These are phyloP conservation scores for Chenopodium suecicum DNA, from an alignment of 148 eudicot genomes.

Conservation along the genomic window DNA sequence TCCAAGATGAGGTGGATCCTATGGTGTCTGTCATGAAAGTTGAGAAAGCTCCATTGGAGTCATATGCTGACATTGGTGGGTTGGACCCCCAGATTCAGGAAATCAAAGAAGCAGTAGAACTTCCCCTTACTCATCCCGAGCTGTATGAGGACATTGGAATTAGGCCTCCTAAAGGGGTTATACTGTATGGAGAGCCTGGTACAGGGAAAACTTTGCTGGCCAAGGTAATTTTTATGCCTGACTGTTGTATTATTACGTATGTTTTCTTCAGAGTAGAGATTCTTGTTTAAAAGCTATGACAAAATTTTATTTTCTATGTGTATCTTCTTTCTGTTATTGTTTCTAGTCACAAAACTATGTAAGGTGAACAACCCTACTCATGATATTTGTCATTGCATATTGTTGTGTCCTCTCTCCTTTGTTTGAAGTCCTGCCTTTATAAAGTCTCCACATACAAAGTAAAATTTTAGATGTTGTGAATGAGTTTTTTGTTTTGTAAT, in stretches of 20 bases:
- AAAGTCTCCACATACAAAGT: too few species aligned
- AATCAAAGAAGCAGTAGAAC: conserved; percentile 66
- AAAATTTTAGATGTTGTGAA: too few species aligned
- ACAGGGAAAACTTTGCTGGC: conserved; percentile 52
- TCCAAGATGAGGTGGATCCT: conserved; percentile 93
- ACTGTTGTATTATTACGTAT: neutral
- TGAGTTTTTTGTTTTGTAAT: too few species aligned
- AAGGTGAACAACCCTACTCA: neutral
- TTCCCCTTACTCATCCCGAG: conserved; percentile 51
- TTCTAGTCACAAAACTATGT: neutral
- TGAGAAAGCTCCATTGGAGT: conserved; percentile 91
- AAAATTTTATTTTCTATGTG: neutral
- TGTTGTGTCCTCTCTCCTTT: too few species aligned
- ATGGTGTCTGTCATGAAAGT: conserved; percentile 98
- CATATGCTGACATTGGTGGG: conserved; percentile 94
- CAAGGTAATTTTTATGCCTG: conserved; percentile 25
- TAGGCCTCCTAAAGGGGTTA: conserved; percentile 45
- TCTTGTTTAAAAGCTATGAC: neutral
- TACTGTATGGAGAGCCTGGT: conserved; percentile 51
- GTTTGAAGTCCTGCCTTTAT: too few species aligned
- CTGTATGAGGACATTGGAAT: conserved; percentile 47
- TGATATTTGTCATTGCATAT: too few species aligned
- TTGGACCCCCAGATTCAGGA: conserved; percentile 95
- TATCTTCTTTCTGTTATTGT: neutral
- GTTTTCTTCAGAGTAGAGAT: neutral